Evolutionary conservation across 441 rosid species (phyloP).

Genomic region (Syzygium malaccense): DNA sequence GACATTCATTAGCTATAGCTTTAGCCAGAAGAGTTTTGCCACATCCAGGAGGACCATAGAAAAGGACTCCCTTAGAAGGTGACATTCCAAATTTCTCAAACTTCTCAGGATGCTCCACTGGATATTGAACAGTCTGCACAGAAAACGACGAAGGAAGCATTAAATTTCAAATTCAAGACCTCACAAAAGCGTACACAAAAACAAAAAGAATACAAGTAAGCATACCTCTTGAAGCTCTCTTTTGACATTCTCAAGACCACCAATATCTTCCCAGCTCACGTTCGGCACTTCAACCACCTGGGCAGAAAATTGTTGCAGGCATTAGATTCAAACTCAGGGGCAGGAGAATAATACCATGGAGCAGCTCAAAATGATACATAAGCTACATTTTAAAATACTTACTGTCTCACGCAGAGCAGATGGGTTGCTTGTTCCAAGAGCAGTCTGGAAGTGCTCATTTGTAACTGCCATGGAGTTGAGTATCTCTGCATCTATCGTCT

Average conservation of each 20-base stretch:
- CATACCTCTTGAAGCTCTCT: constrained; percentile 62
- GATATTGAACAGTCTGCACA: constrained; percentile 59
- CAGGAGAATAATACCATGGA: not conserved
- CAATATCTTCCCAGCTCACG: constrained; percentile 57
- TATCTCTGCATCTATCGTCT: constrained; percentile 52
- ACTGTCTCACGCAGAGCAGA: constrained; percentile 65
- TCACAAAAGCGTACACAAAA: too few species aligned
- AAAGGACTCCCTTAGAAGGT: constrained; percentile 60
- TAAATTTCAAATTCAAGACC: not conserved
- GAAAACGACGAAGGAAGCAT: not conserved
- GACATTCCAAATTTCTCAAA: constrained; percentile 69
- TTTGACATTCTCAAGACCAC: constrained; percentile 58
- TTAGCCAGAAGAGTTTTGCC: constrained; percentile 63
- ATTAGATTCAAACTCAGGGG: not conserved
- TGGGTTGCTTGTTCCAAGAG: constrained; percentile 67
- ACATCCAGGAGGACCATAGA: constrained; percentile 68
- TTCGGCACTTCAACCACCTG: constrained; percentile 64
- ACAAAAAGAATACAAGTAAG: not conserved
- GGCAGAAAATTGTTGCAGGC: not conserved
- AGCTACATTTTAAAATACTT: constrained; percentile 4
- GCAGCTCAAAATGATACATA: not conserved
- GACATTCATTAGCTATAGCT: constrained; percentile 63
- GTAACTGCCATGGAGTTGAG: constrained; percentile 64
- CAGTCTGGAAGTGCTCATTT: constrained; percentile 56
- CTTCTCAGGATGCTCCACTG: constrained; percentile 77